A percentile compares a stretch with the other conserved stretches of the same genome.
These are phyloP conservation scores for Yamadazyma insecticola DNA, from an alignment of 805 yeast genomes.

Conservation along the genomic window DNA sequence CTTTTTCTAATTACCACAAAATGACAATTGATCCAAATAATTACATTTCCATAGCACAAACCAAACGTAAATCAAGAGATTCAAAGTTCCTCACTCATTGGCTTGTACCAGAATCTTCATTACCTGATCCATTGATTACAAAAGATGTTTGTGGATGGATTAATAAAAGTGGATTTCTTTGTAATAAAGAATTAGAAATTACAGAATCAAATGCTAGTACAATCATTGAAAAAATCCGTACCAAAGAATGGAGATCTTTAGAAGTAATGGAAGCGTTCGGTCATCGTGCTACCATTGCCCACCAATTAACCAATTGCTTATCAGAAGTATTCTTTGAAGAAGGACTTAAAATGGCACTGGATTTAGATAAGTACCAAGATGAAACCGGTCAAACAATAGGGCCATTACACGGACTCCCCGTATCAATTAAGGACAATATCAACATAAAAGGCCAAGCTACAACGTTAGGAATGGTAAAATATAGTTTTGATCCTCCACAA, in stretches of 20 bases:
- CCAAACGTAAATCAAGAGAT: conserved; percentile 38
- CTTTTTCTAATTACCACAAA: too few species aligned
- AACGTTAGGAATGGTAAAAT: conserved; percentile 31
- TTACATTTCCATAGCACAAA: conserved; percentile 37
- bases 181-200: conserved; percentile 28
- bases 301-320: conserved; percentile 42
- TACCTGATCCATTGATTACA: conserved; percentile 21
- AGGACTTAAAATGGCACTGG: conserved; percentile 53
- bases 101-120: conserved; percentile 30
- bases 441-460: conserved; percentile 35
- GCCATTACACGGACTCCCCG: conserved; percentile 64
- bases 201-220: conserved; percentile 30
- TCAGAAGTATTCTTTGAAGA: conserved; percentile 48
- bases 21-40: too few species aligned
- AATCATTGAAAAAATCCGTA: conserved; percentile 25
- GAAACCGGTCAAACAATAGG: conserved; percentile 48
- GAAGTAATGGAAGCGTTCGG: conserved; percentile 39
- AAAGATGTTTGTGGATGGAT: conserved; percentile 35
- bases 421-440: conserved; percentile 53
- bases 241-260: conserved; percentile 29
- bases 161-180: conserved; percentile 25
- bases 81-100: conserved; percentile 42
- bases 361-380: conserved; percentile 47
- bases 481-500: conserved; percentile 14
- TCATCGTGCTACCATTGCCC: conserved; percentile 38